Base-by-base conservation (phyloP, 306 rosid genomes). In the Cucurbita pepo region DNA sequence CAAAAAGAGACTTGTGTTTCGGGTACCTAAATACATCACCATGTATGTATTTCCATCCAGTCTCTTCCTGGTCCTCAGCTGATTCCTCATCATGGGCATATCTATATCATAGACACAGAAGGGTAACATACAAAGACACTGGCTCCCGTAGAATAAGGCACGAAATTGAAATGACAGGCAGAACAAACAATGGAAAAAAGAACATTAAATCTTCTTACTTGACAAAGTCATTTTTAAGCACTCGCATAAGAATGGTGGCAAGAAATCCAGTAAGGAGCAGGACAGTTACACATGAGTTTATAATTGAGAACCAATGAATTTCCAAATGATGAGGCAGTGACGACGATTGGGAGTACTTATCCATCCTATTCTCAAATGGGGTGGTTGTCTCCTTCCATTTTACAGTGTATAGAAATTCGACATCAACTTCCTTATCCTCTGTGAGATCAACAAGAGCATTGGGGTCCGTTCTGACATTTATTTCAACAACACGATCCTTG, bases 221-320 rank as follows among this genome's bases (percentile, higher is more conserved):
- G 79, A 88, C 91, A 77, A 93, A 88, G 82, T 93, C 98, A 53
- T 93, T 93, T 88, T 93, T 90, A 55, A 90, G 94, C 56, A 93
- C 94, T 66, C 96, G 83, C 94, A 90, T 87, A 71, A 87, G 86
- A 76, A 90, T 88, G 19, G 94, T 86, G 38, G 96, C 90, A 15
- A 90, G 91, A 69, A 90, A 87, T 70, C 98, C 98, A 3, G 94
- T 90, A 65, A 93, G 83, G 36, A 90, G 91, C 60, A 93, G 91
- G 71, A 90, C 90, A 0, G 97, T 91, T 43, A 88, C 97, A 13
- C 98, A 88, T 0, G 98, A 93, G 62, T 90, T 88, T 21, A 93
- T 88, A 66, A 93, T 90, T 21, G 94, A 90, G 77, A 90, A 93
- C 98, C 97, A 93, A 72, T 89, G 96, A 78, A 89, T 89, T 80